phyloP scores from a whole-genome alignment of 1,139 yeast species.

The Hyphopichia khmerensis region DNA sequence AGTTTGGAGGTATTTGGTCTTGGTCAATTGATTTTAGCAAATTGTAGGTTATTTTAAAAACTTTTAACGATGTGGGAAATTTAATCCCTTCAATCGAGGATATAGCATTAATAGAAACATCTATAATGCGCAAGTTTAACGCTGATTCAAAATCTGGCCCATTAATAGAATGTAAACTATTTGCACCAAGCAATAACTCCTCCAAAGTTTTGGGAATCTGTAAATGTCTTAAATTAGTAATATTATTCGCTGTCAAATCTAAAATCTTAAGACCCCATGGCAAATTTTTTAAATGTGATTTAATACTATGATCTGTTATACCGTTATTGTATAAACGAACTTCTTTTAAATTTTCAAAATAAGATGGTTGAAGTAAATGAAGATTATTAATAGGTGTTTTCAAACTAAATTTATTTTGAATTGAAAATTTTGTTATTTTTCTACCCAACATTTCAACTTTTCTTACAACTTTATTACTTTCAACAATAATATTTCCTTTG shows the following conservation, averaged over 20 bases:
- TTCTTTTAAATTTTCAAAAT: constrained; percentile 14
- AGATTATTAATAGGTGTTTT: constrained; percentile 4
- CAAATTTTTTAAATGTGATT: constrained; percentile 6
- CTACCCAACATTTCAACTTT: constrained; percentile 13
- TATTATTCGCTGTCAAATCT: constrained; percentile 19
- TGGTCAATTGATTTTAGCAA: constrained; percentile 10
- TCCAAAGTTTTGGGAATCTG: constrained; percentile 14
- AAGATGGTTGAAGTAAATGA: constrained; percentile 9
- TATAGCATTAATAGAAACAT: constrained; percentile 15
- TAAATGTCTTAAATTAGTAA: constrained; percentile 14
- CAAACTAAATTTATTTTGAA: constrained; percentile 8
- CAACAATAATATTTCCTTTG: constrained; percentile 2
- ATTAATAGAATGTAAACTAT: constrained; percentile 15
- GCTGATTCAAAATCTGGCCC: constrained; percentile 13
- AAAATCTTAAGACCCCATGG: constrained; percentile 11
- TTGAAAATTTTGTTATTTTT: constrained; percentile 14
- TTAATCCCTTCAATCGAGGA: constrained; percentile 8
- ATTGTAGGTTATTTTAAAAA: constrained; percentile 18
- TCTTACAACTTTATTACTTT: constrained; percentile 11
- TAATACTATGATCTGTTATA: constrained; percentile 11
- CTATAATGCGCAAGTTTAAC: constrained; percentile 8
- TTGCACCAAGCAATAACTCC: constrained; percentile 15
- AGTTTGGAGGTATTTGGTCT: constrained; percentile 12
- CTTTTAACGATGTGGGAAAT: constrained; percentile 14
- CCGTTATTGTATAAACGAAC: constrained; percentile 19